Conservation (phyloP, 169 alveolate species). For the Theileria sp. region DNA sequence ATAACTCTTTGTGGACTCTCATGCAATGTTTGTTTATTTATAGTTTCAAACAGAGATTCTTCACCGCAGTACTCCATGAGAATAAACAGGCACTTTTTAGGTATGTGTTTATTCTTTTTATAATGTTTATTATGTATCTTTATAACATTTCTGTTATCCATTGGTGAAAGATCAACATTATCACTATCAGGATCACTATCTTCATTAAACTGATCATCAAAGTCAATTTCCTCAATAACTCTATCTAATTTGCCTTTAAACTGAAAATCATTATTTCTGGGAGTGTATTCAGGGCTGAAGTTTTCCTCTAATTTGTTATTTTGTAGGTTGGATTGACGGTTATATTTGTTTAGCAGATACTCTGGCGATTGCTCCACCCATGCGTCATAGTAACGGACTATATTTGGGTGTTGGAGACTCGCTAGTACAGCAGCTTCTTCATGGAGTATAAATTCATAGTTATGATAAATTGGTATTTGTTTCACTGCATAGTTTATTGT, state of each 20-base stretch:
- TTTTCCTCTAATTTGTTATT: neutral
- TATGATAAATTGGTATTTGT: conserved; percentile 65
- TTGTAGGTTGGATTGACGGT: neutral
- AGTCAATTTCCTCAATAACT: neutral
- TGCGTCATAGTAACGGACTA: conserved; percentile 83
- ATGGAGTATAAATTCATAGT: conserved; percentile 45
- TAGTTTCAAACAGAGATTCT: conserved; percentile 73
- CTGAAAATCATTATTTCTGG: neutral
- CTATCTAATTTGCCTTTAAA: neutral
- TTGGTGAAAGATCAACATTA: neutral
- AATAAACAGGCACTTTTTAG: conserved; percentile 75
- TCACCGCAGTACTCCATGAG: conserved; percentile 85
- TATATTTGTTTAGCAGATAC: neutral
- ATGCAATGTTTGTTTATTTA: conserved; percentile 65
- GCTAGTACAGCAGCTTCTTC: conserved; percentile 84
- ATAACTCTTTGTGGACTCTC: conserved; percentile 70
- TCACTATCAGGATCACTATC: conserved; percentile 7
- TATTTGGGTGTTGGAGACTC: conserved; percentile 78
- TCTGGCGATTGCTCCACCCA: conserved; percentile 77
- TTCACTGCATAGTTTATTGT: conserved; percentile 77
- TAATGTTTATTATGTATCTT: conserved; percentile 5
- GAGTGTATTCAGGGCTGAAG: neutral
- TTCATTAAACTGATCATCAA: neutral
- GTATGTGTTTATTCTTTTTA: conserved; percentile 42
- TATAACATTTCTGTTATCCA: conserved; percentile 11